A percentile compares a stretch with the other conserved stretches of the same genome.
phyloP scores from a whole-genome alignment of 129 eudicot genomes.

The Helianthus annuus region DNA sequence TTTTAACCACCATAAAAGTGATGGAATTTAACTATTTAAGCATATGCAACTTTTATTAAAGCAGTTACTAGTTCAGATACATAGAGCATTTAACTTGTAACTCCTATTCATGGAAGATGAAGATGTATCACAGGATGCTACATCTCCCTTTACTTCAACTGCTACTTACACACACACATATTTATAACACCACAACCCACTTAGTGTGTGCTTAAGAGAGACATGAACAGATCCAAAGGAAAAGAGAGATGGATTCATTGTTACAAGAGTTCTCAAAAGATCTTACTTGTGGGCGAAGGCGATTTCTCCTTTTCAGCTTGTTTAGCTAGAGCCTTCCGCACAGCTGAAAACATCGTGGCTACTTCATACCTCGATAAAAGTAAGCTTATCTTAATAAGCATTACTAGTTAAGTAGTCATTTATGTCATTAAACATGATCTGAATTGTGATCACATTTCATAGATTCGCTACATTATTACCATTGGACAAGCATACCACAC shows the following conservation, averaged over 20 bases:
- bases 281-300: conserved; percentile 42
- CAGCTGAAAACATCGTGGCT: conserved; percentile 35
- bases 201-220: background rate
- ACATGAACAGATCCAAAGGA: conserved; percentile 7
- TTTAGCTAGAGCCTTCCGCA: conserved; percentile 23
- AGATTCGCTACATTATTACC: conserved; percentile 14
- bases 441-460: background rate
- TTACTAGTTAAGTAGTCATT: background rate
- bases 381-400: background rate
- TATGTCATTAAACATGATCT: background rate
- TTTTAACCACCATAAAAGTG: background rate
- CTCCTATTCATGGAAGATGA: conserved; percentile 1
- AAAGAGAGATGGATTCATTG: conserved; percentile 25
- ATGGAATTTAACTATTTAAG: conserved; percentile 1
- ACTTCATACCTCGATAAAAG: conserved; percentile 26
- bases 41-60: background rate
- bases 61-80: background rate
- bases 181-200: background rate
- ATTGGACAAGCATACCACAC: conserved; percentile 28
- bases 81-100: conserved; percentile 2
- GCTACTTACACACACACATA: background rate
- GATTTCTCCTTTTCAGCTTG: conserved; percentile 35
- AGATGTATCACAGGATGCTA: background rate
- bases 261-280: conserved; percentile 35
- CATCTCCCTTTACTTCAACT: background rate